These are phyloP conservation scores for Chlamydomonas applanata DNA, from an alignment of 139 green algal species.

Conservation along the genomic window DNA sequence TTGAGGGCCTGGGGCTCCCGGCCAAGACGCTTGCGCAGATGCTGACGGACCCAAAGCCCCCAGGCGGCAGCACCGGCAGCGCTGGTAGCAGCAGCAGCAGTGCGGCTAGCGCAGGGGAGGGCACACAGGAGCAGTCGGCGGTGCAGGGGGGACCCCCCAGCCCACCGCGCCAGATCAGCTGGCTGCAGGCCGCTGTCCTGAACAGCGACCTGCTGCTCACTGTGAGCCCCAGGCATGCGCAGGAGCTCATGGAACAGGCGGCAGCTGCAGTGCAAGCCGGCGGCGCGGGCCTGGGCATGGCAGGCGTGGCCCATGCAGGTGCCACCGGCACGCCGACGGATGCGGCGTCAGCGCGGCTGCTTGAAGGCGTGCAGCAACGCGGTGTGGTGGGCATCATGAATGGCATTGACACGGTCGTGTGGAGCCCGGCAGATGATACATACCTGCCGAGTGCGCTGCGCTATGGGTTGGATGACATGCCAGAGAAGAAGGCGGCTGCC, in stretches of 20 bases:
- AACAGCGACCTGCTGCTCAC: conserved; percentile 65
- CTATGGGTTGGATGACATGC: conserved; percentile 35
- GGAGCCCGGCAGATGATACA: conserved; percentile 61
- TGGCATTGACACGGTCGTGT: conserved; percentile 52
- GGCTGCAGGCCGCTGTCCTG: conserved; percentile 65
- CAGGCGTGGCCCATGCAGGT: too few species aligned
- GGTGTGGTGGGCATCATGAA: conserved; percentile 71
- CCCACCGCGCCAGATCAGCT: conserved; percentile 50
- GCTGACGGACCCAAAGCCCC: conserved; percentile 17
- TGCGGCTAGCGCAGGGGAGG: neutral
- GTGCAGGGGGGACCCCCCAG: too few species aligned
- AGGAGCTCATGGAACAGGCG: conserved; percentile 48
- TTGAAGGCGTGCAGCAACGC: neutral
- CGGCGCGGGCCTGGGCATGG: too few species aligned
- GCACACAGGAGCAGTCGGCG: neutral
- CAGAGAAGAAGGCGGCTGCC: conserved; percentile 58
- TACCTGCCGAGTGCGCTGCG: conserved; percentile 49
- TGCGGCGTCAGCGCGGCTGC: neutral
- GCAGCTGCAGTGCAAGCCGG: conserved; percentile 3
- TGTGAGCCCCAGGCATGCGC: conserved; percentile 72
- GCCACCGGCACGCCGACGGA: neutral
- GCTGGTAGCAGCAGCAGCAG: conserved; percentile 5
- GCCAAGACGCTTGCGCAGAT: conserved; percentile 13
- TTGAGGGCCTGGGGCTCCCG: conserved; percentile 35
- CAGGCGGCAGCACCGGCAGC: conserved; percentile 15